Evolutionary conservation across 1,284 basidiomycete species (phyloP), one percentile per base, ranked within the genome.

Genomic region (Marasmius fiardii): DNA sequence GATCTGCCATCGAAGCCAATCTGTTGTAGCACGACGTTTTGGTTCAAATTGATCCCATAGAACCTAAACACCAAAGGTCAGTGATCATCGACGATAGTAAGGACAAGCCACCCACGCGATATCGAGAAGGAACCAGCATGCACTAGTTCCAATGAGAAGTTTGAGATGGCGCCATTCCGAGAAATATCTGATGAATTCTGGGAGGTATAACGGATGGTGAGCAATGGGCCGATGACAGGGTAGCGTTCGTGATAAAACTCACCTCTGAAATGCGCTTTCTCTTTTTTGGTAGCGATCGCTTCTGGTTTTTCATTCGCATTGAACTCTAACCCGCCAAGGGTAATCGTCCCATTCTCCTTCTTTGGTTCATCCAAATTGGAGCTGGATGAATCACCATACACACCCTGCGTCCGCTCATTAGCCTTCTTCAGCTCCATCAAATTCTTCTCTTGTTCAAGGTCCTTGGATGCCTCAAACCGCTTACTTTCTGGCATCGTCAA

Each of bases 31-130:
- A 89, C 88, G 61, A 89, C 85, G 62, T 85, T 86, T 62, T 87
- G 82, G 75, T 92, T 92, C 44, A 91, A 72, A 69, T 90, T 90
- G 71, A 90, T 87, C 3, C 89, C 88, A 68, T 90, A 88, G 69
- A 88, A 88, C 0, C 81, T 85, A 54, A 26, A 45, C 23, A 41
- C n/a, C n/a, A n/a, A 4, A 23, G 8, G 21, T 34, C 12, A 39
- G 20, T 44, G 16, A 41, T 33, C 44, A 51, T 18, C n/a, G 50
- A 16, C n/a, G 7, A 28, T 12, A 37, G 14, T 0, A 47, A 43
- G 23, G 21, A 43, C 37, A 12, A 52, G 1, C 21, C n/a, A 68
- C 71, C n/a, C 50, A 74, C 69, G 74, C 72, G 31, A 77, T 65
- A 54, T 77, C 74, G 16, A 76, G 66, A 1, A 76, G 60, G 64